Conservation (phyloP, 345 rosid genomes). For the Murraya paniculata region DNA sequence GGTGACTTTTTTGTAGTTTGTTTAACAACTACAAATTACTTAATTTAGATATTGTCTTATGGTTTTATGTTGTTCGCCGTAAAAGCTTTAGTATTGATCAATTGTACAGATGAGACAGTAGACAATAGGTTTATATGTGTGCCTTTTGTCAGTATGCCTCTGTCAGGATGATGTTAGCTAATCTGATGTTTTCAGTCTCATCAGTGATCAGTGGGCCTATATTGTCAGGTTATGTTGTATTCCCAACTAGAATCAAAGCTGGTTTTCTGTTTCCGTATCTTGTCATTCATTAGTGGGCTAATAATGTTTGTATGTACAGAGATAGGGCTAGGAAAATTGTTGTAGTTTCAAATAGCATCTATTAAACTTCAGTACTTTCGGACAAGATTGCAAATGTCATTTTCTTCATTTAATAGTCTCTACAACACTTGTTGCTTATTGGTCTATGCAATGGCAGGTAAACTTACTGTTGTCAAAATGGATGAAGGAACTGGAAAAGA, state of each 20-base stretch:
- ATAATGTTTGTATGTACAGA: background rate
- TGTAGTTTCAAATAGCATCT: background rate
- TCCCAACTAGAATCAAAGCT: background rate
- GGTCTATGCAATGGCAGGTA: conserved; percentile 49
- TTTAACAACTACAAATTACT: background rate
- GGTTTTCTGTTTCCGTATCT: background rate
- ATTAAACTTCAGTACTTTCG: background rate
- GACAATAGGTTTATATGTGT: background rate
- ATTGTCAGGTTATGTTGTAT: background rate
- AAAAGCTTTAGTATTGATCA: background rate
- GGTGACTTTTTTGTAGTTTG: background rate
- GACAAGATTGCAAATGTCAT: background rate
- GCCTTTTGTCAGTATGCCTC: background rate
- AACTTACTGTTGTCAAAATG: conserved; percentile 75
- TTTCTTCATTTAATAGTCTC: background rate
- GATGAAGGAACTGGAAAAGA: conserved; percentile 98
- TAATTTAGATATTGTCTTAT: background rate
- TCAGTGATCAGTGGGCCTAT: background rate
- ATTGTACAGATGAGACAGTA: background rate
- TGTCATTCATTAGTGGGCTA: background rate
- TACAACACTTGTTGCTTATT: background rate
- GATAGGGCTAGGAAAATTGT: background rate
- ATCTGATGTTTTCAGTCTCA: background rate
- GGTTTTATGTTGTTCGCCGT: background rate
- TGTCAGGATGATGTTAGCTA: background rate